Percentiles rank a stretch among this genome's conserved stretches.
Evolutionary conservation across 345 rosid species (phyloP).

Genomic region (Syzygium aqueum): DNA sequence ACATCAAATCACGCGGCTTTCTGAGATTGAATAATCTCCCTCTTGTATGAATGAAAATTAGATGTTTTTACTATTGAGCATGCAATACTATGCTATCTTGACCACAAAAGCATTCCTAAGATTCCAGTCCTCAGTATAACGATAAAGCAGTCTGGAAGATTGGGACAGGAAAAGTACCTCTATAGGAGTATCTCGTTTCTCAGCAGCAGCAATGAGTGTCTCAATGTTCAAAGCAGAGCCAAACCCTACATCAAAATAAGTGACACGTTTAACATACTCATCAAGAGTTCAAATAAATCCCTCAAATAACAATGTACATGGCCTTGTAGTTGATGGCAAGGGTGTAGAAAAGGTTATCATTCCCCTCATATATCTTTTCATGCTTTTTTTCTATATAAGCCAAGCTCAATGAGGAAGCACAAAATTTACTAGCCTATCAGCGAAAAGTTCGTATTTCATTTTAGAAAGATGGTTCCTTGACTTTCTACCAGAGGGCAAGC

Average conservation of each 20-base stretch:
- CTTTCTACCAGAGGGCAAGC: background rate
- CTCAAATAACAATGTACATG: background rate
- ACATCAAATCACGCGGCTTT: background rate
- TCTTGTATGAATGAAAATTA: background rate
- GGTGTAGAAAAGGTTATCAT: background rate
- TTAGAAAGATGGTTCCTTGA: background rate
- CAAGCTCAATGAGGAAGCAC: background rate
- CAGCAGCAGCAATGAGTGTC: slow-evolving; percentile 95
- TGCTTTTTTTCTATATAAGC: background rate
- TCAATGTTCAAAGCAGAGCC: slow-evolving; percentile 96
- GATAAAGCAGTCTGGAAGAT: background rate
- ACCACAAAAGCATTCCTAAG: background rate
- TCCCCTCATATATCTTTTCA: background rate
- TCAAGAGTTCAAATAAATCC: background rate
- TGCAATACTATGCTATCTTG: background rate
- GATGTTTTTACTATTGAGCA: background rate
- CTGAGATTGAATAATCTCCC: background rate
- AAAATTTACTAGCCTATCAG: background rate
- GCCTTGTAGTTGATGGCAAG: background rate
- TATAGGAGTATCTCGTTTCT: slow-evolving; percentile 77
- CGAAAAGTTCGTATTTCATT: background rate
- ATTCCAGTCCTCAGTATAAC: background rate
- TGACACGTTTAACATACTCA: background rate
- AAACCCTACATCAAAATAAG: slow-evolving; percentile 45
- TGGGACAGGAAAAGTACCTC: slow-evolving; percentile 37